Evolutionary conservation across 208 protist genomes (phyloP).

Genomic region (Leishmania turanica): DNA sequence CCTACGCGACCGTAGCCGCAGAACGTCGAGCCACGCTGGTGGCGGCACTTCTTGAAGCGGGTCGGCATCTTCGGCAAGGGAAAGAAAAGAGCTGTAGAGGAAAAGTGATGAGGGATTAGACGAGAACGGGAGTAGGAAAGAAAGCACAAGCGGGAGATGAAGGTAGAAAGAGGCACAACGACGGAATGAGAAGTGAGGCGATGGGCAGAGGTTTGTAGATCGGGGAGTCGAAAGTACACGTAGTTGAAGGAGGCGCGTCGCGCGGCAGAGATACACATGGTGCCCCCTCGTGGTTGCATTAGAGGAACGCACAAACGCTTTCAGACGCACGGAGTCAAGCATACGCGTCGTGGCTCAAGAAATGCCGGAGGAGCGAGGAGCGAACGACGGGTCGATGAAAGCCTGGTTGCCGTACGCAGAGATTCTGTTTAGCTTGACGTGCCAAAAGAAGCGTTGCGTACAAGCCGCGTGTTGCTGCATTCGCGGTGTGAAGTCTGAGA

Average conservation of each 20-base stretch:
- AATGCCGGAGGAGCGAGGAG: neutral
- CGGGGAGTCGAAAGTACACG: neutral
- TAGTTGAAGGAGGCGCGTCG: neutral
- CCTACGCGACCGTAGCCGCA: conserved; percentile 94
- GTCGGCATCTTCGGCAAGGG: conserved; percentile 70
- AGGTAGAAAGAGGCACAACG: neutral
- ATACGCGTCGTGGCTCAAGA: neutral
- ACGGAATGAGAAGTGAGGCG: neutral
- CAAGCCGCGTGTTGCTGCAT: neutral
- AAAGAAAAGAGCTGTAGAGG: neutral
- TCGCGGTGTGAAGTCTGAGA: neutral
- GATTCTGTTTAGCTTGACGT: neutral
- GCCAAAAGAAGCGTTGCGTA: neutral
- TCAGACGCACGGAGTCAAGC: neutral
- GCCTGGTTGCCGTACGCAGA: neutral
- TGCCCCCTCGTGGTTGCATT: neutral
- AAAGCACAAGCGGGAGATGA: neutral
- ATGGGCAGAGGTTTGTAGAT: neutral
- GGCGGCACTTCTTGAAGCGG: conserved; percentile 92
- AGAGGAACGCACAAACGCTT: neutral
- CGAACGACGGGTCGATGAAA: neutral
- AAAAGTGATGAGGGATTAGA: neutral
- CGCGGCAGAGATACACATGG: neutral
- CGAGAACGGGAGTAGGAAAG: neutral
- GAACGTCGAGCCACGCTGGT: conserved; percentile 93